phyloP scores from a whole-genome alignment of 441 rosid species.

The Sinapis alba region DNA sequence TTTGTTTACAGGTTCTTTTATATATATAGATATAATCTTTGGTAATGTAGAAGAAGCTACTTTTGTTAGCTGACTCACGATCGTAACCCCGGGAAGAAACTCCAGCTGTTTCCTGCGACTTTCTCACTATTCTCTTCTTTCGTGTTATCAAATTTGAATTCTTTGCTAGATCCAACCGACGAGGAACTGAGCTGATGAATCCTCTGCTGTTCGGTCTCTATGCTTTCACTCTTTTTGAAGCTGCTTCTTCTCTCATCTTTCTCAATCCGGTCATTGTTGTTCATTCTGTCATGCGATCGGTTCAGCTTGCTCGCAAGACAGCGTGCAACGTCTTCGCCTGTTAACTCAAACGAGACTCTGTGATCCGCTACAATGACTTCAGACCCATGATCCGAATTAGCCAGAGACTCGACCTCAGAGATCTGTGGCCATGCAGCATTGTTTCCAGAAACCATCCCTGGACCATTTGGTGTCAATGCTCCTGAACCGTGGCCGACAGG shows the following conservation, averaged over 20 bases:
- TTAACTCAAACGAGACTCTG: conserved; percentile 91
- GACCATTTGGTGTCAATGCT: conserved; percentile 61
- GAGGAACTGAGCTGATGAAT: conserved; percentile 65
- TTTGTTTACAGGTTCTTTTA: not conserved
- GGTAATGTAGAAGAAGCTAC: conserved; percentile 15
- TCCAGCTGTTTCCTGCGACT: conserved; percentile 75
- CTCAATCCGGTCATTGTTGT: conserved; percentile 41
- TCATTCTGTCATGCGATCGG: conserved; percentile 51
- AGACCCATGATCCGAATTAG: conserved; percentile 55
- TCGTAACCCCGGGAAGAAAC: conserved; percentile 87
- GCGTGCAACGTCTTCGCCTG: conserved; percentile 93
- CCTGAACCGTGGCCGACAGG: conserved; percentile 71
- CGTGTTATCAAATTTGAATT: conserved; percentile 83
- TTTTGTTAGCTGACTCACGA: conserved; percentile 73
- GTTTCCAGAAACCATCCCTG: conserved; percentile 62
- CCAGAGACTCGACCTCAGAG: conserved; percentile 56
- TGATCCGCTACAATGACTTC: conserved; percentile 60
- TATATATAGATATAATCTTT: not conserved
- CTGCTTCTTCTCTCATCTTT: conserved; percentile 40
- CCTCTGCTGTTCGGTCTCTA: conserved; percentile 55
- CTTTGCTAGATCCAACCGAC: conserved; percentile 86
- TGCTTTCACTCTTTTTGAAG: conserved; percentile 37
- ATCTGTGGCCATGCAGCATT: conserved; percentile 49
- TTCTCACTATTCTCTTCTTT: conserved; percentile 69
- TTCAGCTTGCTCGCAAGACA: conserved; percentile 71